Evolutionary conservation across 345 rosid genomes (phyloP), one percentile per base, ranked within the genome.

Genomic region (Orychophragmus violaceus): DNA sequence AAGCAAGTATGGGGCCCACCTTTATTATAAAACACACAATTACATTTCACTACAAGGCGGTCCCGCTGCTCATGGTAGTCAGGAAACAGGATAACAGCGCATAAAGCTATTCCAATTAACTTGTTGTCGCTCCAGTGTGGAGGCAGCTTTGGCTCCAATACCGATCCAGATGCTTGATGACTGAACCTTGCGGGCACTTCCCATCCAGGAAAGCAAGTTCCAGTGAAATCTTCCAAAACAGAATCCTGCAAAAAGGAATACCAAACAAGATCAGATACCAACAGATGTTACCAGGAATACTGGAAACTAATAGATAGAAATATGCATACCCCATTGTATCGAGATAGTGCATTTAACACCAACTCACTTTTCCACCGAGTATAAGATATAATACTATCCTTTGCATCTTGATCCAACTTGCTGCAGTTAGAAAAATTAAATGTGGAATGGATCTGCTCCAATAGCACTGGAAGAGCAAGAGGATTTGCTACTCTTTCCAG

Each of bases 71-170:
- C 37, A 27, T 42, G 37, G 52, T 25, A 41, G 52, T 28, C 27
- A 27, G 36, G 50, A 62, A 45, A 62, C 12, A 1, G 16, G 27
- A 62, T 18, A 45, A 62, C 66, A 19, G 66, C 66, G 17, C 66
- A 62, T 4, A 62, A 12, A 62, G 42, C 66, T 17, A 62, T 29
- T 5, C 54, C 66, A 42, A 8, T 62, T 1, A 62, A 44, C 5
- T 10, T 62, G 29, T 28, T 44, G 18, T 45, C 17, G 3, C 66
- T 9, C 66, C 66, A 62, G n/a, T 62, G 66, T 45, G 66, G 42
- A 27, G 54, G 23, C 7, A 62, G 55, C 25, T 62, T 62, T 25
- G 41, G 42, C 27, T 62, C 3, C 13, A 62, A 62, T 41, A 45
- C 28, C 4, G 54, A 5, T 6, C 66, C 66, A 11, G 18, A 28